A percentile compares a stretch with the other conserved stretches of the same genome.
Conservation (phyloP, 2,329 filamentous ascomycete genomes). For the Madurella fahalii region DNA sequence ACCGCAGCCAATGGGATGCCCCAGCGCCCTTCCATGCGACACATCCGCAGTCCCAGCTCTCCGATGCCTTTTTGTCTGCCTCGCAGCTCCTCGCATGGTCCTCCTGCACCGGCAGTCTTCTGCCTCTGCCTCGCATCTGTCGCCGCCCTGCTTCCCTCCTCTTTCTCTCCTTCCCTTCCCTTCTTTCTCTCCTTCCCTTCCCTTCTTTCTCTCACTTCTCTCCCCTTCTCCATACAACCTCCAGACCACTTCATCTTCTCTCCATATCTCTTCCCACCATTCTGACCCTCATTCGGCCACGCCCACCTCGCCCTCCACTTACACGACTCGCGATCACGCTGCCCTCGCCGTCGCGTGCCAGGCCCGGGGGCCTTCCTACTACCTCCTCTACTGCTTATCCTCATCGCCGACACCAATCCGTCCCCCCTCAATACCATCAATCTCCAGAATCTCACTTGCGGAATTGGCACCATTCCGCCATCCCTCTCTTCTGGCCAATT, state of each 20-base stretch:
- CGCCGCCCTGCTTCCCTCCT: constrained; percentile 24
- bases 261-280: neutral
- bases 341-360: constrained; percentile 12
- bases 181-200: constrained; percentile 27
- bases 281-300: neutral
- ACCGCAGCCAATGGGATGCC: constrained; percentile 18
- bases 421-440: constrained; percentile 1
- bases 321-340: constrained; percentile 6
- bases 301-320: constrained; percentile 7
- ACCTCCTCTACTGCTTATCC: neutral
- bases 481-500: constrained; percentile 22
- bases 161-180: constrained; percentile 22
- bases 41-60: constrained; percentile 22
- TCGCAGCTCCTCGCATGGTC: constrained; percentile 22
- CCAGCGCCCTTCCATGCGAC: constrained; percentile 12
- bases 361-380: constrained; percentile 1
- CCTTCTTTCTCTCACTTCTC: constrained; percentile 24
- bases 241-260: neutral
- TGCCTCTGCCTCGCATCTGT: constrained; percentile 24
- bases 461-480: constrained; percentile 12
- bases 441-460: neutral
- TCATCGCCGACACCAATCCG: constrained; percentile 1
- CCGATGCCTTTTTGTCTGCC: constrained; percentile 25
- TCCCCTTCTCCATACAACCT: constrained; percentile 4
- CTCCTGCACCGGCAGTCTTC: constrained; percentile 22